These are phyloP conservation scores for Solanum commersonii DNA, from an alignment of 257 asterid species.

Conservation along the genomic window DNA sequence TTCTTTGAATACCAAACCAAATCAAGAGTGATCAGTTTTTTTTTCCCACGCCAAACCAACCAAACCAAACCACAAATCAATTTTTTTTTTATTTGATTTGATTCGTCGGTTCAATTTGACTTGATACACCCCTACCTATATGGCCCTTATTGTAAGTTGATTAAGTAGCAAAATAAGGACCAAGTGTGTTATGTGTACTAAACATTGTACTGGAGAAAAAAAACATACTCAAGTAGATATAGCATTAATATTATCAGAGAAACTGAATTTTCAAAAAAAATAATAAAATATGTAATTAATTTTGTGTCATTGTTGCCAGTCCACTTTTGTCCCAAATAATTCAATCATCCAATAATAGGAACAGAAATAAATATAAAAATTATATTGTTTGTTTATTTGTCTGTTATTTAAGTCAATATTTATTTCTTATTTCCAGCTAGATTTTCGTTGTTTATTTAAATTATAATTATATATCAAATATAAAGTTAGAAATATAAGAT, in stretches of 20 bases:
- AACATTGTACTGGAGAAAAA: not conserved
- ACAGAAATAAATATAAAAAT: not conserved
- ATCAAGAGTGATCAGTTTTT: too few relatives aligned
- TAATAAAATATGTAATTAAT: not conserved
- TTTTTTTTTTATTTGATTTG: too few relatives aligned
- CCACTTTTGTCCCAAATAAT: not conserved
- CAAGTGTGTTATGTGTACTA: not conserved
- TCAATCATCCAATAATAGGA: not conserved
- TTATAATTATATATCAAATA: too few relatives aligned
- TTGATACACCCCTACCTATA: too few relatives aligned
- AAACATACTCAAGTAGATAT: not conserved
- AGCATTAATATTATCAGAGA: not conserved
- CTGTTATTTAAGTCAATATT: not conserved
- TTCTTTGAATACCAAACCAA: too few relatives aligned
- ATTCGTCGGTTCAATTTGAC: too few relatives aligned
- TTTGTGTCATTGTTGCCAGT: not conserved
- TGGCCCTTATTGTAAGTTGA: not conserved
- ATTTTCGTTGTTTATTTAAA: not conserved
- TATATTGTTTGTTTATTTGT: too few relatives aligned
- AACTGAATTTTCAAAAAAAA: not conserved
- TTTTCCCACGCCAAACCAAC: too few relatives aligned
- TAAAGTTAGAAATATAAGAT: too few relatives aligned
- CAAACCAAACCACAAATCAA: too few relatives aligned
- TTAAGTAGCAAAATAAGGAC: not conserved
- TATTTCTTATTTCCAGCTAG: not conserved